Evolutionary conservation across 345 rosid species (phyloP), one percentile per base, ranked within the genome.

Genomic region (Rhodomyrtus tomentosa): DNA sequence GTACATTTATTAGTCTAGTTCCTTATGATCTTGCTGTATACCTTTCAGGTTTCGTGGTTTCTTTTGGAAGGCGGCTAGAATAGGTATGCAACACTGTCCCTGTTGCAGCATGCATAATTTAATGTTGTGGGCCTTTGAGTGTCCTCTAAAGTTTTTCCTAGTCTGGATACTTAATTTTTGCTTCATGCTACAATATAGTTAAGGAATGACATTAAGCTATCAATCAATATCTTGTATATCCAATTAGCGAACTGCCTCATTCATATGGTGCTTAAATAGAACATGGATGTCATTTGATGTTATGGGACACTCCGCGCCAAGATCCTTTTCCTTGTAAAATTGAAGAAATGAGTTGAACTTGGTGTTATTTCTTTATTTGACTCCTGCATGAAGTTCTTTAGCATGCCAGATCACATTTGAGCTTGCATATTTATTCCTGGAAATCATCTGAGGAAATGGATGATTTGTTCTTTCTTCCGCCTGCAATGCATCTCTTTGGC

Each of bases 61-160:
- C 88, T 94, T 97, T 85, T 95, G 98, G 99, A 97, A 97, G 91
- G 98, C 98, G 79, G 98, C 98, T 86, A 94, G 99, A 91, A 94
- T 97, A 92, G 99, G 99, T 95, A 80, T 48, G 76, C 76, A 32
- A 32, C 76, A 42, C 45, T 68, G 24, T 32, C 76, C 24, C 76
- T 32, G 76, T 45, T 32, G 42, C 22, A 32, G 42, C 40, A 42
- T 68, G 76, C 24, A 18, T 68, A 32, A 8, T 68, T 74, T 10
- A 2, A 14, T 52, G 49, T 62, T 10, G 4, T 3, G 45, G 32
- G 36, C 62, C 51, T 55, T 82, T 22, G 48, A 36, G 11, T 5
- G 27, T 59, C 27, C 38, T 62, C 55, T 3, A 10, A 42, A 54
- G 13, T 68, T 68, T 68, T 32, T 32, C 76, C 40, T 32, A 18